A percentile compares a stretch with the other conserved stretches of the same genome.
Evolutionary conservation across 2,329 filamentous ascomycete species (phyloP).

Genomic region (Sclerotinia borealis): DNA sequence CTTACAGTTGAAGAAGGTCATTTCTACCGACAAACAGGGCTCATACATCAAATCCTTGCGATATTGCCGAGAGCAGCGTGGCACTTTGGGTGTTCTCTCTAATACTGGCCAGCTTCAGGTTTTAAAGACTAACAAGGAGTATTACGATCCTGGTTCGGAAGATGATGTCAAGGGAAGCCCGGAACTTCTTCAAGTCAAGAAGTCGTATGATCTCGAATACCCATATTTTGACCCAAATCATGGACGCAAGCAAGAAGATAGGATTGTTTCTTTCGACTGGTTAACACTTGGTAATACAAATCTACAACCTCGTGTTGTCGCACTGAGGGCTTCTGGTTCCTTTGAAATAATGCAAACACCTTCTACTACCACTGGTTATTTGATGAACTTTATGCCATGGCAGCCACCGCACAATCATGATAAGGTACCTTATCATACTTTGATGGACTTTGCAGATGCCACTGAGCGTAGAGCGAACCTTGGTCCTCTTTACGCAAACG

Average conservation of each 20-base stretch:
- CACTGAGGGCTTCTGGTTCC: slow-evolving; percentile 52
- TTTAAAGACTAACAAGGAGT: slow-evolving; percentile 52
- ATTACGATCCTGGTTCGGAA: slow-evolving; percentile 36
- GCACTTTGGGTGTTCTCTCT: slow-evolving; percentile 55
- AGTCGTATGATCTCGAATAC: slow-evolving; percentile 57
- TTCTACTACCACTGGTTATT: slow-evolving; percentile 49
- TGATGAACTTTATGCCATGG: slow-evolving; percentile 58
- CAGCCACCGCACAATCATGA: slow-evolving; percentile 49
- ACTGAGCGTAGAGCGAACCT: slow-evolving; percentile 47
- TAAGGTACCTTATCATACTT: slow-evolving; percentile 42
- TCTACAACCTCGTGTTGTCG: slow-evolving; percentile 51
- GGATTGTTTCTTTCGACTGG: slow-evolving; percentile 65
- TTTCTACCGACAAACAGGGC: slow-evolving; percentile 45
- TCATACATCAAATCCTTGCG: slow-evolving; percentile 57
- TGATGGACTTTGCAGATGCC: slow-evolving; percentile 53
- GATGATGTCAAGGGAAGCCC: slow-evolving; percentile 47
- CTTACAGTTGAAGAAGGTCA: slow-evolving; percentile 50
- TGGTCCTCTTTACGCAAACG: slow-evolving; percentile 48
- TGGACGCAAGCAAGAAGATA: slow-evolving; percentile 45
- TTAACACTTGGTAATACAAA: slow-evolving; percentile 51
- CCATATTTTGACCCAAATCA: slow-evolving; percentile 43
- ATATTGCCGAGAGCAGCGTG: slow-evolving; percentile 56
- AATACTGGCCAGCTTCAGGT: slow-evolving; percentile 58
- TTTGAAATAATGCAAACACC: slow-evolving; percentile 59
- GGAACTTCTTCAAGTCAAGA: slow-evolving; percentile 53